Percentiles rank a stretch among this genome's conserved stretches.
Evolutionary conservation across 257 asterid species (phyloP).

Genomic region (Anisodus tanguticus): DNA sequence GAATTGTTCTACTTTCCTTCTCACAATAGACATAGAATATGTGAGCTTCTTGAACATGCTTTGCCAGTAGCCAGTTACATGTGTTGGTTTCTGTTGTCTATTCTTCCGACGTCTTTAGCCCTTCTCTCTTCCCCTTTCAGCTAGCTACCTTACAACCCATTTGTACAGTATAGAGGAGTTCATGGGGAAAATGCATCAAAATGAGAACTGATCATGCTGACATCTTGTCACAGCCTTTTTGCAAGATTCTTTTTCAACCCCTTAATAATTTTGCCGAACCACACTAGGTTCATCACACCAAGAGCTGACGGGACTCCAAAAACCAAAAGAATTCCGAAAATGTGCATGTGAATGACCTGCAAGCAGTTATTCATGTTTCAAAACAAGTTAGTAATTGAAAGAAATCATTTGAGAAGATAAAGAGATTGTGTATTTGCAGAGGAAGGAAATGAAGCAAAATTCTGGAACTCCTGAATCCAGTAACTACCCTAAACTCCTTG

Average conservation of each 20-base stretch:
- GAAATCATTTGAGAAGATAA: background rate
- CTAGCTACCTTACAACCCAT: slow-evolving; percentile 21
- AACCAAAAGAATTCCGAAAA: slow-evolving; percentile 70
- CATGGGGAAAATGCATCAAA: slow-evolving; percentile 22
- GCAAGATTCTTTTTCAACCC: slow-evolving; percentile 77
- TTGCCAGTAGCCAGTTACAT: slow-evolving; percentile 17
- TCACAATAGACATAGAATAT: background rate
- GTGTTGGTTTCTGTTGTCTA: slow-evolving; percentile 7
- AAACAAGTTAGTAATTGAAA: background rate
- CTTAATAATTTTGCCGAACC: slow-evolving; percentile 91
- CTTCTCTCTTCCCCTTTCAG: slow-evolving; percentile 18
- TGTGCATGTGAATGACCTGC: slow-evolving; percentile 91
- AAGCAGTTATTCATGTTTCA: background rate
- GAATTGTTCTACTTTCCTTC: slow-evolving; percentile 13
- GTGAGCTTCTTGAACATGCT: slow-evolving; percentile 19
- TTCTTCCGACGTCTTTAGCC: slow-evolving; percentile 10
- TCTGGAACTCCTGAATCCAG: background rate
- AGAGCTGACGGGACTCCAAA: slow-evolving; percentile 69
- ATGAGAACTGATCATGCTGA: slow-evolving; percentile 32
- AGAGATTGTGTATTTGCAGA: background rate
- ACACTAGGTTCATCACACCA: slow-evolving; percentile 79
- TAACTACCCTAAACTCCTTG: background rate
- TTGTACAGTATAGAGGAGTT: slow-evolving; percentile 31
- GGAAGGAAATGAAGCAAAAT: slow-evolving; percentile 3
- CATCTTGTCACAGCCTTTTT: slow-evolving; percentile 48